Evolutionary conservation across 106 monocot species (phyloP).

Genomic region (Dendrobium huoshanense): DNA sequence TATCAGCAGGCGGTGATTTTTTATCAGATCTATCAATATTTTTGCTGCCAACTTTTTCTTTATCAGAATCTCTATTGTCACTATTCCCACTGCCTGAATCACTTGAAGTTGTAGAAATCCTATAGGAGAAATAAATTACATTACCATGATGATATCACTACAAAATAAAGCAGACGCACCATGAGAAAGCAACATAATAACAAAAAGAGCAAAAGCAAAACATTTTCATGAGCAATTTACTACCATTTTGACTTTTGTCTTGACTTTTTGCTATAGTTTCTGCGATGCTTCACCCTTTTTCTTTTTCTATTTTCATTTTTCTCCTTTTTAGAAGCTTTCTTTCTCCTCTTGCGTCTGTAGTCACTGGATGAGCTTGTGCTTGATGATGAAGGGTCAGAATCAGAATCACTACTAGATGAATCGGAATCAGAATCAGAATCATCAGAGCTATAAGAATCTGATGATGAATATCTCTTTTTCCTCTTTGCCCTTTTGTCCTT

Average conservation of each 20-base stretch:
- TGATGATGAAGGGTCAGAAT: slow-evolving; percentile 27
- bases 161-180: neutral
- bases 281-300: slow-evolving; percentile 20
- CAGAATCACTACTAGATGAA: slow-evolving; percentile 39
- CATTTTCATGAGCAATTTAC: slow-evolving; percentile 1
- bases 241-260: slow-evolving; percentile 34
- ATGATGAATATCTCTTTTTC: slow-evolving; percentile 35
- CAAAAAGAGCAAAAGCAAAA: neutral
- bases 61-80: slow-evolving; percentile 19
- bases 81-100: slow-evolving; percentile 20
- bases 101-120: slow-evolving; percentile 22
- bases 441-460: slow-evolving; percentile 39
- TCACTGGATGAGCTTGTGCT: slow-evolving; percentile 51
- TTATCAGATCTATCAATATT: slow-evolving; percentile 7
- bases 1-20: slow-evolving; percentile 3
- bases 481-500: slow-evolving; percentile 24
- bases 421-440: slow-evolving; percentile 30
- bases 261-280: slow-evolving; percentile 21
- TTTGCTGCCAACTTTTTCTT: slow-evolving; percentile 14
- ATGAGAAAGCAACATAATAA: neutral
- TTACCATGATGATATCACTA: neutral
- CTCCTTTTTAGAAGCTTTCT: slow-evolving; percentile 26
- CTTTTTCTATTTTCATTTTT: slow-evolving; percentile 16
- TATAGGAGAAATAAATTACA: slow-evolving; percentile 1
- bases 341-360: slow-evolving; percentile 32